Base-by-base conservation (phyloP, 2,329 filamentous ascomycete genomes). In the Alternaria burnsii region DNA sequence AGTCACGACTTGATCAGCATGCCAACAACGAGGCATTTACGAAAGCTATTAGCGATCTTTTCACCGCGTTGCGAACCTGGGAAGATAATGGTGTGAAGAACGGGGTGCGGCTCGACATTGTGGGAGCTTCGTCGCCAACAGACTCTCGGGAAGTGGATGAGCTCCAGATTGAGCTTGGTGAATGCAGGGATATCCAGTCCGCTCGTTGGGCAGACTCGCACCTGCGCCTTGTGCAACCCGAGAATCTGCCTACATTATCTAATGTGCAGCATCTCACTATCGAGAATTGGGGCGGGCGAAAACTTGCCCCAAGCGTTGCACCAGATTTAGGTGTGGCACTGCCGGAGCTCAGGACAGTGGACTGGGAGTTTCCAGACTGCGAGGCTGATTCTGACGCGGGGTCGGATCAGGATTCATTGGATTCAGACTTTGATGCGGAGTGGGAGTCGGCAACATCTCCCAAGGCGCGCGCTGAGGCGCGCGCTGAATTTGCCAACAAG, bases 31-130 rank as follows among this genome's bases (percentile, higher is more conserved):
- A 51, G 36, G 34, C 47, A 32, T 62, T 59, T 43, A 52, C 55
- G 30, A 40, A 51, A 48, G 36, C 12, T 11, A 46, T 59, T 36
- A 30, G n/a, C 26, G 36, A 55, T 9, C 28, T 62, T 22, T 55
- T 55, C 12, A 38, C 18, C 11, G 44, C 58, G 10, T 46, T 62
- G 38, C 40, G 40, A 58, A 44, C 12, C 7, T 62, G 59, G 59
- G 55, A 62, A 41, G 54, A 58, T 12, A 26, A 55, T 16, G 59
- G 59, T 26, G 41, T 62, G 36, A 11, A 42, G 34, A 55, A 48
- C 43, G 47, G 34, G 18, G 24, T 62, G 47, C 28, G 43, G 16
- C 47, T 62, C 22, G 20, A 41, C 2, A 47, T 61, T 8, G 20
- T 3, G 3, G 20, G 20, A 16, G 38, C 38, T 11, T n/a, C 30